phyloP scores from a whole-genome alignment of 176 grass and related monocot genomes.

The Panicum miliaceum region DNA sequence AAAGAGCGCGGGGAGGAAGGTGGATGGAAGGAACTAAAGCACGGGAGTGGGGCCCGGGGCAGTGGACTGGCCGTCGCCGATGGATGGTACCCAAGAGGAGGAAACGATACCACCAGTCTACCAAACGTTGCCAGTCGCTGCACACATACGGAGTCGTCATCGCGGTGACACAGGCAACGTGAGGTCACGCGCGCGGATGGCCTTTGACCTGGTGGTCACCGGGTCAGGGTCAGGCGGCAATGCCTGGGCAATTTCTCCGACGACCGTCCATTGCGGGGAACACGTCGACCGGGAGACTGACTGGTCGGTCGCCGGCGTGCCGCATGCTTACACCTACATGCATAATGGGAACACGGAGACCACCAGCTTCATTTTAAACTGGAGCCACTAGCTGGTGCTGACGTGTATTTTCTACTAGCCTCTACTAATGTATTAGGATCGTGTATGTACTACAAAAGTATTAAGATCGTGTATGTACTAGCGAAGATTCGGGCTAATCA shows the following conservation, averaged over 20 bases:
- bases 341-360: not conserved
- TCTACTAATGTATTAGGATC: not conserved
- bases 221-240: not conserved
- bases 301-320: not conserved
- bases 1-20: slow-evolving; percentile 28
- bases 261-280: not conserved
- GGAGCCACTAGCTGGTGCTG: not conserved
- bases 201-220: slow-evolving; percentile 36
- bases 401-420: not conserved
- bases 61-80: slow-evolving; percentile 11
- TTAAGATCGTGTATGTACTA: not conserved
- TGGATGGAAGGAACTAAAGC: slow-evolving; percentile 29
- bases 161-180: slow-evolving; percentile 33
- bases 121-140: not conserved
- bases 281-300: not conserved
- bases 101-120: not conserved
- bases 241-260: slow-evolving; percentile 36
- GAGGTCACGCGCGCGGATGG: slow-evolving; percentile 25
- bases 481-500: not conserved
- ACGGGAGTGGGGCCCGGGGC: not conserved
- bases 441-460: too few relatives aligned
- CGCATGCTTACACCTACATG: not conserved
- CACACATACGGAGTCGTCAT: slow-evolving; percentile 36
- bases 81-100: not conserved
- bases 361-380: slow-evolving; percentile 9